Conservation (phyloP, 257 asterid genomes). For the Parsonsia alboflavescens region DNA sequence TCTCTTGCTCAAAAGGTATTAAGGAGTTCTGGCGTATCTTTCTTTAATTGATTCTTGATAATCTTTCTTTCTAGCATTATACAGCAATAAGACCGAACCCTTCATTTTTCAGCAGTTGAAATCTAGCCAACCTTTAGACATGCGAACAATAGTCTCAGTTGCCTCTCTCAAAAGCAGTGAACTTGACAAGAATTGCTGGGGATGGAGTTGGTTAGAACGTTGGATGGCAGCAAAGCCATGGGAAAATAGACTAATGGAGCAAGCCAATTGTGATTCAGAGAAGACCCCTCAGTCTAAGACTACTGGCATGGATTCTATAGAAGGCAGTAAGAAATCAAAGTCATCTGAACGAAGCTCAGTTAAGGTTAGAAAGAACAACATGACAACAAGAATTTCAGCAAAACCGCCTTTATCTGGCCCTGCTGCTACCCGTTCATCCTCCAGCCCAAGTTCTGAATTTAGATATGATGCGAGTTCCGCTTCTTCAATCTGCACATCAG, state of each 20-base stretch:
- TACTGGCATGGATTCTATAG: constrained; percentile 18
- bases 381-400: constrained; percentile 62
- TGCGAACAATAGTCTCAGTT: constrained; percentile 31
- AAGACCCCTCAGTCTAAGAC: constrained; percentile 42
- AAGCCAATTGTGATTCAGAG: constrained; percentile 31
- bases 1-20: constrained; percentile 76
- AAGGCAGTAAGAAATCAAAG: constrained; percentile 26
- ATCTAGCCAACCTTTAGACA: constrained; percentile 41
- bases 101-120: constrained; percentile 41
- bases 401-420: constrained; percentile 47
- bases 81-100: constrained; percentile 2
- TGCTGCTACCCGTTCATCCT: constrained; percentile 47
- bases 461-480: constrained; percentile 67
- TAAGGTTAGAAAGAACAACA: constrained; percentile 59
- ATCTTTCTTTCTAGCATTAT: neutral
- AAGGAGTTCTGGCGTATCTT: neutral
- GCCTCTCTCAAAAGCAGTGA: constrained; percentile 39
- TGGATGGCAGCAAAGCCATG: constrained; percentile 99
- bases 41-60: neutral
- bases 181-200: constrained; percentile 47
- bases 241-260: constrained; percentile 86
- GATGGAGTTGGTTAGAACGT: constrained; percentile 97
- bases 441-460: constrained; percentile 79
- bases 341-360: constrained; percentile 44
- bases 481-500: constrained; percentile 74